Conservation (phyloP, 1,284 basidiomycete species). For the Wallemia mellicola region DNA sequence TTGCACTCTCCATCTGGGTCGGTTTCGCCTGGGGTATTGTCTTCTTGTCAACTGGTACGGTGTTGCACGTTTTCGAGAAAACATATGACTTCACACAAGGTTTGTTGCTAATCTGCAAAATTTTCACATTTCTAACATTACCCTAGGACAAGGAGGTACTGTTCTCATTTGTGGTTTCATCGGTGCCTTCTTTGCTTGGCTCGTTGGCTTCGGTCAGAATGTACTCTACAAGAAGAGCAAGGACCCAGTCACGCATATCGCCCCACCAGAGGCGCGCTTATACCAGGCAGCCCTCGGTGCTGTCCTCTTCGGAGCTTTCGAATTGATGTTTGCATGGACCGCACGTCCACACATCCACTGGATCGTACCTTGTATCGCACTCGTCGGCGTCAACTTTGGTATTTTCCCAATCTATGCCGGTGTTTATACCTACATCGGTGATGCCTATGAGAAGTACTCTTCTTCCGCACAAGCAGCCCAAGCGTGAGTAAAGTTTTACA, state of each 20-base stretch:
- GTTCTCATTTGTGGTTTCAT: conserved; percentile 15
- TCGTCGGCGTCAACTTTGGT: conserved; percentile 5
- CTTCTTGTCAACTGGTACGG: conserved; percentile 7
- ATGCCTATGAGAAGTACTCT: conserved; percentile 12
- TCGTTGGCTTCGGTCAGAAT: conserved; percentile 2
- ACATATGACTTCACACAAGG: conserved; percentile 3
- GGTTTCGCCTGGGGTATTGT: conserved; percentile 13
- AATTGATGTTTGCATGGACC: conserved; percentile 15
- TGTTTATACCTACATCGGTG: conserved; percentile 7
- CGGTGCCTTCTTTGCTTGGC: conserved; percentile 32
- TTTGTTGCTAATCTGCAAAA: too few relatives aligned
- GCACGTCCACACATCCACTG: conserved; percentile 8
- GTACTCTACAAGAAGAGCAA: conserved; percentile 7
- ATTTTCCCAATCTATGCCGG: conserved; percentile 8
- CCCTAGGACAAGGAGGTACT: conserved; percentile 4
- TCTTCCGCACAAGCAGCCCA: conserved; percentile 17
- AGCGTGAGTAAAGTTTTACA: not conserved
- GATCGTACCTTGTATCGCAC: conserved; percentile 4
- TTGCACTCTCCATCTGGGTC: conserved; percentile 18
- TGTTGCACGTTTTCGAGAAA: conserved; percentile 9
- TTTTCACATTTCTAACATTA: too few relatives aligned
- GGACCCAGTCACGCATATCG: conserved; percentile 12
- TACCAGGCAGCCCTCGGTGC: conserved; percentile 16
- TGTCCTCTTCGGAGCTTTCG: conserved; percentile 12
- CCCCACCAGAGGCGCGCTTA: conserved; percentile 19